Conservation (phyloP, 768 basidiomycete genomes). For the Tylopilus sp. region DNA sequence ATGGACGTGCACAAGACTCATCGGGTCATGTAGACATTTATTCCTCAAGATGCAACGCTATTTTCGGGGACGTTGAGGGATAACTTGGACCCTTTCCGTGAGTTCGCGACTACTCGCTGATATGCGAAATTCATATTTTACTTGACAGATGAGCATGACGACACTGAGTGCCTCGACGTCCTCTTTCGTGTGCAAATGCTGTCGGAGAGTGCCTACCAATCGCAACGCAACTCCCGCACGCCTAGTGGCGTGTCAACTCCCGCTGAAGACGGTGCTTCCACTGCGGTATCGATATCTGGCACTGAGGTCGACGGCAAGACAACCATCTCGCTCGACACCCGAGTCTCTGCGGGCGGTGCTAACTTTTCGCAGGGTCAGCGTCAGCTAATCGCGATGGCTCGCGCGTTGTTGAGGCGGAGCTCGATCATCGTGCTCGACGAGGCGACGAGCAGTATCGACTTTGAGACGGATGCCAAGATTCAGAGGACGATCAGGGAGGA, state of each 20-base stretch:
- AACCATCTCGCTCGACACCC: conserved; percentile 64
- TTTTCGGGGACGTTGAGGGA: conserved; percentile 80
- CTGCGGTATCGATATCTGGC: conserved; percentile 40
- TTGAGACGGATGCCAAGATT: conserved; percentile 87
- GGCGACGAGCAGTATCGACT: conserved; percentile 84
- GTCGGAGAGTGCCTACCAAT: conserved; percentile 43
- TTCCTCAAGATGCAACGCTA: conserved; percentile 71
- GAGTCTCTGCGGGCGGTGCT: conserved; percentile 79
- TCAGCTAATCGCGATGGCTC: conserved; percentile 84
- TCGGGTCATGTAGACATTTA: conserved; percentile 57
- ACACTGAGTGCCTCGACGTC: conserved; percentile 77
- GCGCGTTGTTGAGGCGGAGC: conserved; percentile 69
- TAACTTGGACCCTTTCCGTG: conserved; percentile 71
- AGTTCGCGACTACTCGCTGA: background rate
- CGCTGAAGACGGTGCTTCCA: conserved; percentile 38
- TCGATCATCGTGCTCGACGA: conserved; percentile 78
- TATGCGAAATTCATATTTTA: background rate
- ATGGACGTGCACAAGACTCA: background rate
- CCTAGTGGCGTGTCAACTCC: conserved; percentile 46
- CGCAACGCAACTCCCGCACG: conserved; percentile 48
- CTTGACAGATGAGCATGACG: conserved; percentile 63
- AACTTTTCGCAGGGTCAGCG: conserved; percentile 94
- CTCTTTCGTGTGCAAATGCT: conserved; percentile 80
- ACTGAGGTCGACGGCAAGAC: conserved; percentile 54
- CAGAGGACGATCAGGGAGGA: conserved; percentile 85